These are phyloP conservation scores for Saururus chinensis DNA, from an alignment of 164 flowering plant genomes.

Conservation along the genomic window DNA sequence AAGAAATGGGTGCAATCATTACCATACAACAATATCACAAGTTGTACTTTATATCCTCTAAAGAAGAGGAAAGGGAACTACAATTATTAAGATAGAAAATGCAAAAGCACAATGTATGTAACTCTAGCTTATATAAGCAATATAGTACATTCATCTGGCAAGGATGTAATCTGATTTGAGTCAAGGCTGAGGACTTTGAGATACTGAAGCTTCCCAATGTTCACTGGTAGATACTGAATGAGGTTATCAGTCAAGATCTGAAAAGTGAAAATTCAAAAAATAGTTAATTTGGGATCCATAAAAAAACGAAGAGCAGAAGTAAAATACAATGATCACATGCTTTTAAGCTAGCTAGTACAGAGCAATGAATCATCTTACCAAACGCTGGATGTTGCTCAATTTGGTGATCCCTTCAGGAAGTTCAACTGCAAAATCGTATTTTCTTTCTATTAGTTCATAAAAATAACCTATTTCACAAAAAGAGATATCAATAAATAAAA, in stretches of 20 bases:
- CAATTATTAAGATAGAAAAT: neutral
- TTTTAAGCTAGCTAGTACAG: neutral
- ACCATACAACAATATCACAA: neutral
- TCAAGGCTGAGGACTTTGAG: slow-evolving; percentile 71
- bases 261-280: slow-evolving; percentile 7
- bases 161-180: slow-evolving; percentile 49
- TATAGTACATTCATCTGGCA: slow-evolving; percentile 93
- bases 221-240: slow-evolving; percentile 65
- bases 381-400: slow-evolving; percentile 76
- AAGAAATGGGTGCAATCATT: slow-evolving; percentile 11
- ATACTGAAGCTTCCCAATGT: slow-evolving; percentile 81
- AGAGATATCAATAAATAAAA: neutral
- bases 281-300: neutral
- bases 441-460: no score
- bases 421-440: slow-evolving; percentile 48
- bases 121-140: slow-evolving; percentile 17
- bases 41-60: neutral
- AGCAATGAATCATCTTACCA: slow-evolving; percentile 39
- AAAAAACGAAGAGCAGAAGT: neutral
- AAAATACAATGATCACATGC: neutral
- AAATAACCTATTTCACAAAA: neutral
- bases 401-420: slow-evolving; percentile 76
- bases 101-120: neutral
- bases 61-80: neutral
- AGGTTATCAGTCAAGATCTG: slow-evolving; percentile 73